Evolutionary conservation across 768 basidiomycete species (phyloP).

Genomic region (Suillus americanus): DNA sequence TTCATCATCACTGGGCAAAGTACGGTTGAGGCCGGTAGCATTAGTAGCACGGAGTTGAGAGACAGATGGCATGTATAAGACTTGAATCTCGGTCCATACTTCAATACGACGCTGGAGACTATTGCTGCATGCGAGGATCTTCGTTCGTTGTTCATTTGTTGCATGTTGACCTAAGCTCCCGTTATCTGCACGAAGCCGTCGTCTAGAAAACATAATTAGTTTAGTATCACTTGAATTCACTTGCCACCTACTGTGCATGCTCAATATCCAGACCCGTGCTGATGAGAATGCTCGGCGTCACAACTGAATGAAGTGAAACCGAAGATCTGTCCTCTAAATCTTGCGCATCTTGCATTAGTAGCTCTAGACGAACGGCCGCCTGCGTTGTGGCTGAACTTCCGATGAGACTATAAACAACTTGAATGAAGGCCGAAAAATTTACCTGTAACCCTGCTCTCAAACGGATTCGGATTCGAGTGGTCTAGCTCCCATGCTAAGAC

Average conservation of each 20-base stretch:
- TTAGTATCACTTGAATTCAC: background rate
- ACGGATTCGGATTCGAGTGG: slow-evolving; percentile 19
- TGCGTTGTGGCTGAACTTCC: slow-evolving; percentile 12
- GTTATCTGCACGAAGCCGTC: background rate
- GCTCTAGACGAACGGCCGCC: slow-evolving; percentile 16
- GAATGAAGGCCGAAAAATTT: background rate
- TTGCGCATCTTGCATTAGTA: slow-evolving; percentile 23
- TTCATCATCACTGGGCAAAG: background rate
- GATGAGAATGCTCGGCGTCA: slow-evolving; percentile 27
- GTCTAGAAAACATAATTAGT: background rate
- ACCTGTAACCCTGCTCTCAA: slow-evolving; percentile 11
- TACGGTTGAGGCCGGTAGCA: background rate
- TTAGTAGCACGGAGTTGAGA: background rate
- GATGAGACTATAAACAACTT: slow-evolving; percentile 2
- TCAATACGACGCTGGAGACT: background rate
- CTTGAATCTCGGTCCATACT: slow-evolving; percentile 8
- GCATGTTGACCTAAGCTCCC: background rate
- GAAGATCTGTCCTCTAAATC: slow-evolving; percentile 6
- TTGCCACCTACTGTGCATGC: slow-evolving; percentile 31
- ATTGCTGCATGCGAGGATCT: background rate
- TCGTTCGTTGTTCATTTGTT: background rate
- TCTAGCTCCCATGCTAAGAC: slow-evolving; percentile 26
- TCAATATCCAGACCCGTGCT: slow-evolving; percentile 33
- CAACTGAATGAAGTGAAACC: slow-evolving; percentile 1
- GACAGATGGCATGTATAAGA: slow-evolving; percentile 8